Conservation (phyloP, 176 grass and related monocot species). For the Zea mays region Zm-B73-REFERENCE-NAM-5.0 NC_050097.1:9336501-9337000, state of each 20-base stretch:
- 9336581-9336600: background rate
- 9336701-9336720: background rate
- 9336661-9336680: background rate
- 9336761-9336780: background rate
- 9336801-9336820: conserved; percentile 1
- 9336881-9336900: background rate
- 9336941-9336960: no score
- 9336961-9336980: no score
- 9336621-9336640: background rate
- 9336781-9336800: background rate
- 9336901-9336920: no score
- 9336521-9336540: background rate
- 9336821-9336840: background rate
- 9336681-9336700: background rate
- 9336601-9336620: background rate
- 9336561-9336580: background rate
- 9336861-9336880: background rate
- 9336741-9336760: background rate
- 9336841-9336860: background rate
- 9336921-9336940: no score
- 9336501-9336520: background rate
- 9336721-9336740: background rate
- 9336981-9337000: conserved; percentile 24
- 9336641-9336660: background rate
- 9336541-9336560: background rate